Evolutionary conservation across 2,329 filamentous ascomycete genomes (phyloP).

Genomic region (Blastomyces parvus): DNA sequence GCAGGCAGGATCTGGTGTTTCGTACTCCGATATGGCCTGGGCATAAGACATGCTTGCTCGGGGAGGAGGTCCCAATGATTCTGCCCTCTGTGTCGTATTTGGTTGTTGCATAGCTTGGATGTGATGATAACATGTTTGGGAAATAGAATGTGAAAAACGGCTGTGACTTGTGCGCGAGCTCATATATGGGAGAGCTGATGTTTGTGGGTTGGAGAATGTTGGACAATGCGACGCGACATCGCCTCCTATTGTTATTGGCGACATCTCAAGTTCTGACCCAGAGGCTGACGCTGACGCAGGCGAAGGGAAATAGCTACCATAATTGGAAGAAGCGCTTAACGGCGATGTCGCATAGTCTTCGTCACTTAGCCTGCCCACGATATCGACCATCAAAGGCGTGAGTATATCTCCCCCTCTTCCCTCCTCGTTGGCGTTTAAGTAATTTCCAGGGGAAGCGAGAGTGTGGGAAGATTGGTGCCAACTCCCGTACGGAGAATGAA

Average conservation of each 20-base stretch:
- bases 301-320: slow-evolving; percentile 29
- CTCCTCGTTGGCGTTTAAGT: slow-evolving; percentile 32
- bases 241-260: slow-evolving; percentile 21
- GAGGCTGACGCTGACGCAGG: slow-evolving; percentile 14
- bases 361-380: slow-evolving; percentile 25
- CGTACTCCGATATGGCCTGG: slow-evolving; percentile 11
- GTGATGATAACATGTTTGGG: slow-evolving; percentile 6
- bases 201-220: slow-evolving; percentile 20
- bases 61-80: slow-evolving; percentile 10
- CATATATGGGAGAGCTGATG: slow-evolving; percentile 9
- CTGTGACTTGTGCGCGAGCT: slow-evolving; percentile 11
- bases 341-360: slow-evolving; percentile 34
- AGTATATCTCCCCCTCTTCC: slow-evolving; percentile 25
- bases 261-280: slow-evolving; percentile 23
- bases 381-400: slow-evolving; percentile 29
- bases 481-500: slow-evolving; percentile 46
- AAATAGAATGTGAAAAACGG: slow-evolving; percentile 13
- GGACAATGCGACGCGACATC: slow-evolving; percentile 21
- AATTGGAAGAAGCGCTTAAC: slow-evolving; percentile 28
- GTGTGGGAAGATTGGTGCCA: slow-evolving; percentile 38
- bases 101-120: slow-evolving; percentile 11
- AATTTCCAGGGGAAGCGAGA: slow-evolving; percentile 38
- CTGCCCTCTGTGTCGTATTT: slow-evolving; percentile 8
- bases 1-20: slow-evolving; percentile 7
- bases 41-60: slow-evolving; percentile 11